A percentile compares a stretch with the other conserved stretches of the same genome.
Conservation (phyloP, 1,284 basidiomycete species). For the Fomitopsis palustris region DNA sequence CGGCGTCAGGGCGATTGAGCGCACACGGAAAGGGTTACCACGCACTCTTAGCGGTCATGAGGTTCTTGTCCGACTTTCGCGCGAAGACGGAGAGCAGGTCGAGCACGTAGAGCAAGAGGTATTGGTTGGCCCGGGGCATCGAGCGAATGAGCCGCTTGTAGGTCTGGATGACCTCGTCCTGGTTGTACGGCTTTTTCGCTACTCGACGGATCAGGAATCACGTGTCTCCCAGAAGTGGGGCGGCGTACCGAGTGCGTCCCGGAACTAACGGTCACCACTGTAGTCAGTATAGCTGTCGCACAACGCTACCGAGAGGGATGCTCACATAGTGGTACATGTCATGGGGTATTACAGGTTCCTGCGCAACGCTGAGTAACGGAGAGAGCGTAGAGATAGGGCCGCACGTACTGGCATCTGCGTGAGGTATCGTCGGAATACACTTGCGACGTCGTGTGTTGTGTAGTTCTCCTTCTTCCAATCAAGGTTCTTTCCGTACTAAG, state of each 20-base stretch:
- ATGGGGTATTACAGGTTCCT: slow-evolving; percentile 90
- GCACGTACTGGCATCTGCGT: slow-evolving; percentile 90
- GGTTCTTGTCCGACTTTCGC: slow-evolving; percentile 85
- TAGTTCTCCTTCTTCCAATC: slow-evolving; percentile 86
- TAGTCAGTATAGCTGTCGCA: no score
- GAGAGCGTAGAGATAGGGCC: background rate
- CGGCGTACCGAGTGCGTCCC: slow-evolving; percentile 66
- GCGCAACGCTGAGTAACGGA: background rate
- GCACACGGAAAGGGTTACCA: slow-evolving; percentile 7
- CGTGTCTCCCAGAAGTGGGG: background rate
- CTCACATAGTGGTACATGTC: slow-evolving; percentile 84
- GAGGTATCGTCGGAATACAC: slow-evolving; percentile 92
- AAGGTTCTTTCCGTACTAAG: slow-evolving; percentile 87
- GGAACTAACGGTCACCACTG: slow-evolving; percentile 53
- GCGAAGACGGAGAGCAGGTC: slow-evolving; percentile 95
- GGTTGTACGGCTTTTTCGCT: slow-evolving; percentile 65
- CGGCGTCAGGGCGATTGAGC: background rate
- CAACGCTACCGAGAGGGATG: no score
- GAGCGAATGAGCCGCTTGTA: slow-evolving; percentile 85
- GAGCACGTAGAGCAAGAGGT: slow-evolving; percentile 92
- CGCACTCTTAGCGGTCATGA: slow-evolving; percentile 94
- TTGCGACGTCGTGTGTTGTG: slow-evolving; percentile 95
- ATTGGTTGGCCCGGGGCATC: slow-evolving; percentile 88
- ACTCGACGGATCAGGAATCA: slow-evolving; percentile 6
- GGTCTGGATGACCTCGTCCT: slow-evolving; percentile 65